Percentiles rank a stretch among this genome's conserved stretches.
These are phyloP conservation scores for Sclerotinia nivalis DNA, from an alignment of 2,329 filamentous ascomycete genomes.

Conservation along the genomic window DNA sequence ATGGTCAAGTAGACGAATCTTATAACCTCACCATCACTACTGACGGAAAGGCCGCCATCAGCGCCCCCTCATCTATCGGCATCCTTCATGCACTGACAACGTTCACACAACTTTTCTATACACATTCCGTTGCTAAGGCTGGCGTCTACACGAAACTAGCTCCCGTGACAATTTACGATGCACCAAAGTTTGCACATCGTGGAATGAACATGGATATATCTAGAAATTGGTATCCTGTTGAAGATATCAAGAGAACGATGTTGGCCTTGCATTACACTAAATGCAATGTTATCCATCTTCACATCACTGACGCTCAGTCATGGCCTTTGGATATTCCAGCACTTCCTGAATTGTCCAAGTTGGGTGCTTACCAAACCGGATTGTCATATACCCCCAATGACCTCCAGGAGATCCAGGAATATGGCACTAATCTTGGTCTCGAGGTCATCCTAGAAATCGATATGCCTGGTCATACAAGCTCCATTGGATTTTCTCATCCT, in stretches of 20 bases:
- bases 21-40: constrained; percentile 65
- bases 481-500: constrained; percentile 65
- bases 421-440: constrained; percentile 68
- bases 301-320: constrained; percentile 80
- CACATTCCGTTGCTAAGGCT: constrained; percentile 57
- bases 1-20: constrained; percentile 70
- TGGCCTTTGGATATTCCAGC: constrained; percentile 82
- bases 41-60: constrained; percentile 61
- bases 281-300: constrained; percentile 78
- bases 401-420: constrained; percentile 66
- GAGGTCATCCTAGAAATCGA: constrained; percentile 76
- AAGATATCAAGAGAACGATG: constrained; percentile 71
- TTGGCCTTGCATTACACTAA: constrained; percentile 78
- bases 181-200: constrained; percentile 73
- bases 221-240: constrained; percentile 57
- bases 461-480: constrained; percentile 76
- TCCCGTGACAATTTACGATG: constrained; percentile 71
- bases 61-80: constrained; percentile 66
- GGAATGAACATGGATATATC: constrained; percentile 79
- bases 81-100: constrained; percentile 73
- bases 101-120: constrained; percentile 78
- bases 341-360: constrained; percentile 67
- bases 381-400: constrained; percentile 68
- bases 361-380: constrained; percentile 70
- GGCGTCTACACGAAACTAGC: constrained; percentile 68